phyloP scores from a whole-genome alignment of 306 rosid genomes.

The Citrullus colocynthis region DNA sequence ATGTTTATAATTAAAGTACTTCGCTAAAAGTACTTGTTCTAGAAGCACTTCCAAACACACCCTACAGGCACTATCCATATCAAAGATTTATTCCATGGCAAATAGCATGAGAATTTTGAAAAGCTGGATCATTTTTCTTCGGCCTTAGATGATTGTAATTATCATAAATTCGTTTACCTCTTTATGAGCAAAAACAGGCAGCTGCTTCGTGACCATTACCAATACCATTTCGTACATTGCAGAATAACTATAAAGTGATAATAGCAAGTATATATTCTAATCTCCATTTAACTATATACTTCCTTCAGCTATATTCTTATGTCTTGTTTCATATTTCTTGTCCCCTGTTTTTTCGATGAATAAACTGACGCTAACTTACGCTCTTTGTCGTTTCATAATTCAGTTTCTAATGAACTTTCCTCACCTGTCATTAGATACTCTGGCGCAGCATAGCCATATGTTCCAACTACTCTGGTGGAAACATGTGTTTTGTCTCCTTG shows the following conservation, averaged over 20 bases:
- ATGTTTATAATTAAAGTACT: too few relatives aligned
- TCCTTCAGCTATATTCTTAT: neutral
- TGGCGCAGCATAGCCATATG: slow-evolving; percentile 93
- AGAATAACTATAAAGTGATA: neutral
- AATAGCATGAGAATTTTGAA: neutral
- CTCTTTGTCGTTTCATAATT: neutral
- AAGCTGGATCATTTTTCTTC: too few relatives aligned
- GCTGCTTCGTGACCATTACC: too few relatives aligned
- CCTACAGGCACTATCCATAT: neutral
- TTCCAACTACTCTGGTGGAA: slow-evolving; percentile 90
- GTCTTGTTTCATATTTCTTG: neutral
- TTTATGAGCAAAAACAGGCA: too few relatives aligned
- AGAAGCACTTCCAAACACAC: neutral
- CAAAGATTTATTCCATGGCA: neutral
- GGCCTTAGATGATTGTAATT: too few relatives aligned
- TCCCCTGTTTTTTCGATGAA: neutral
- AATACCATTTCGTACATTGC: neutral
- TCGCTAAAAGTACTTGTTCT: too few relatives aligned
- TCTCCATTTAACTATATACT: neutral
- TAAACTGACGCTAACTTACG: neutral
- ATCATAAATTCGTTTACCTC: too few relatives aligned
- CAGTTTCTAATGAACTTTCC: neutral
- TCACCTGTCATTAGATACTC: slow-evolving; percentile 96
- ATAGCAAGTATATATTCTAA: neutral
- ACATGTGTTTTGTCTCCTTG: slow-evolving; percentile 94